A percentile compares a stretch with the other conserved stretches of the same genome.
These are phyloP conservation scores for Symbiodinium pilosum DNA, from an alignment of 73 alveolate species.

Conservation along the genomic window DNA sequence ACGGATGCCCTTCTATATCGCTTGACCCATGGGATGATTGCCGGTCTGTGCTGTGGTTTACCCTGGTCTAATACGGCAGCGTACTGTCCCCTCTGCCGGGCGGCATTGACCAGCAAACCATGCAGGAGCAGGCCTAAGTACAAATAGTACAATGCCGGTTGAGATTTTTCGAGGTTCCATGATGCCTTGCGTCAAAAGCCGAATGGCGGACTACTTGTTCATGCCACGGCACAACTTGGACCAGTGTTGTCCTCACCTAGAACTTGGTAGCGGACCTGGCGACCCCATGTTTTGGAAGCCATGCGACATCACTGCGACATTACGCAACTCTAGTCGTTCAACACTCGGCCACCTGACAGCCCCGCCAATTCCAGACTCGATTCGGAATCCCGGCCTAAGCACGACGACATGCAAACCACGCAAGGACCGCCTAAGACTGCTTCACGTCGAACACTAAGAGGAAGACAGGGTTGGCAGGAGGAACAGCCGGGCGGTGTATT, in stretches of 20 bases:
- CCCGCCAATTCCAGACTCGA: constrained; percentile 52
- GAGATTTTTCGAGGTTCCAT: not conserved
- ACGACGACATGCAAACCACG: not conserved
- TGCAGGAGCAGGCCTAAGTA: not conserved
- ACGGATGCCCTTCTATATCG: no score
- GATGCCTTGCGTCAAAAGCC: no score
- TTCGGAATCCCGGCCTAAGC: constrained; percentile 47
- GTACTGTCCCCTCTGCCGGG: no score
- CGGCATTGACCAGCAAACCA: not conserved
- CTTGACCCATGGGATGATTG: no score
- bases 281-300: not conserved
- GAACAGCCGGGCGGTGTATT: constrained; percentile 42
- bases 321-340: not conserved
- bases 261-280: constrained; percentile 51
- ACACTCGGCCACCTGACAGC: constrained; percentile 25
- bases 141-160: not conserved
- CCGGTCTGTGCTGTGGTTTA: no score
- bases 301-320: not conserved
- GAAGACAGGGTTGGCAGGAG: constrained; percentile 33
- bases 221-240: not conserved
- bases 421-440: not conserved
- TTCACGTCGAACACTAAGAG: not conserved
- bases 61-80: no score
- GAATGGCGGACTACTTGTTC: no score
- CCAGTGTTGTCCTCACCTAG: constrained; percentile 37